These are phyloP conservation scores for Alternaria brassicicola DNA, from an alignment of 2,329 filamentous ascomycete species.

Conservation along the genomic window DNA sequence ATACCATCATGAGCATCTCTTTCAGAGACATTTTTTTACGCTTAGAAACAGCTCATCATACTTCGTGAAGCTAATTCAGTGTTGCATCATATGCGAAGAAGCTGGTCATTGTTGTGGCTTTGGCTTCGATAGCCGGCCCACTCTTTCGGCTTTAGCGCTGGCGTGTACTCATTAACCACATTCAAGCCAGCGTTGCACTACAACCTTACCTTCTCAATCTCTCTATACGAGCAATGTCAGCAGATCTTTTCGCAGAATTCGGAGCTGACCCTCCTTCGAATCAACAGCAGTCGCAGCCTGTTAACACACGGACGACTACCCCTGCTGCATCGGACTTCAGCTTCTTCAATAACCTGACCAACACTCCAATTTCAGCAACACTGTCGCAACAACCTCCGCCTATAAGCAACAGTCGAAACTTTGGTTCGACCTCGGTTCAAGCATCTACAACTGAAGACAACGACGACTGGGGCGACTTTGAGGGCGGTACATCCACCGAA, in stretches of 20 bases:
- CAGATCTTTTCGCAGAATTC: constrained; percentile 47
- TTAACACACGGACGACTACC: background rate
- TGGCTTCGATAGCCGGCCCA: constrained; percentile 5
- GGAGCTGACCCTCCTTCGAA: constrained; percentile 23
- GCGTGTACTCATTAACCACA: constrained; percentile 20
- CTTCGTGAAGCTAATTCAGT: background rate
- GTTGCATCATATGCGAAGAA: background rate
- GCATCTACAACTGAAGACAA: constrained; percentile 27
- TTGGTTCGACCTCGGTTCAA: background rate
- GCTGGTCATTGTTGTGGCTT: background rate
- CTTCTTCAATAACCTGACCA: constrained; percentile 44
- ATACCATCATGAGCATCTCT: background rate
- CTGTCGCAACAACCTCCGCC: constrained; percentile 20
- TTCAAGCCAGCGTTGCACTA: constrained; percentile 11
- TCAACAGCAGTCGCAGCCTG: constrained; percentile 19
- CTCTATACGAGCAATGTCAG: constrained; percentile 36
- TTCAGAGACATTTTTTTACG: background rate
- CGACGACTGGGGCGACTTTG: constrained; percentile 53
- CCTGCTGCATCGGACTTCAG: constrained; percentile 34
- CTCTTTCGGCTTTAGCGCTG: constrained; percentile 25
- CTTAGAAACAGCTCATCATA: background rate
- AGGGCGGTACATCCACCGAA: constrained; percentile 34
- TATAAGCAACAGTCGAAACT: constrained; percentile 12
- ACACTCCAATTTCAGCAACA: constrained; percentile 19
- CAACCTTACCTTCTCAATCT: constrained; percentile 8